Evolutionary conservation across 2,329 filamentous ascomycete genomes (phyloP).

Genomic region (Apiospora marii): DNA sequence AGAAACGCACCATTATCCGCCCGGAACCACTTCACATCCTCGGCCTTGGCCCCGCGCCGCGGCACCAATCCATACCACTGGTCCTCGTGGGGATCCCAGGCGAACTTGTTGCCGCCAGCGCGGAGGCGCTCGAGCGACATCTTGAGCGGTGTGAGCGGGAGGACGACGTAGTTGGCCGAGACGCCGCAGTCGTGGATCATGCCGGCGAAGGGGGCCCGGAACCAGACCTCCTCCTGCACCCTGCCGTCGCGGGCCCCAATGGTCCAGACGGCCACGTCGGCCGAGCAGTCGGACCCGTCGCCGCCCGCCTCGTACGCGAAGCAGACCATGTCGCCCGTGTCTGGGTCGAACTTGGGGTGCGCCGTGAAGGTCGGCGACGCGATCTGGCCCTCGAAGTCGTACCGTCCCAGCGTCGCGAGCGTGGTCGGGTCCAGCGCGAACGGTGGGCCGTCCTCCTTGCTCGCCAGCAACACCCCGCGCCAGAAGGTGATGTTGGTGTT

Average conservation of each 20-base stretch:
- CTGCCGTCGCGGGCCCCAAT: constrained; percentile 49
- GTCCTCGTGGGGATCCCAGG: constrained; percentile 61
- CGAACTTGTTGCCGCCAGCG: constrained; percentile 57
- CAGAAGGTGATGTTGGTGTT: constrained; percentile 70
- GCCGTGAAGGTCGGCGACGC: constrained; percentile 56
- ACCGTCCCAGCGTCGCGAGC: constrained; percentile 57
- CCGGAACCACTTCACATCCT: constrained; percentile 61
- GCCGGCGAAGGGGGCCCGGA: constrained; percentile 58
- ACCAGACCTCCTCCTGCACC: constrained; percentile 57
- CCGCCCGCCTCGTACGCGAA: constrained; percentile 59
- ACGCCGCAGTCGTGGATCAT: constrained; percentile 61
- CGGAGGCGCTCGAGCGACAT: constrained; percentile 52
- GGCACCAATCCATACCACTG: constrained; percentile 64
- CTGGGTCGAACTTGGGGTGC: constrained; percentile 61
- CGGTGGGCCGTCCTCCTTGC: constrained; percentile 62
- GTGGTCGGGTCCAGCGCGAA: constrained; percentile 59
- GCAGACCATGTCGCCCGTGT: constrained; percentile 57
- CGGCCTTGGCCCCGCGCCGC: constrained; percentile 55
- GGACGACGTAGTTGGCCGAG: constrained; percentile 55
- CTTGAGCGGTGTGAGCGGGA: constrained; percentile 58
- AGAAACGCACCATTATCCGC: constrained; percentile 56
- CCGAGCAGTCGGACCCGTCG: constrained; percentile 50
- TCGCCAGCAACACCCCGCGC: constrained; percentile 61
- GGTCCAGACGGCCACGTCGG: constrained; percentile 56
- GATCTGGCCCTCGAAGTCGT: constrained; percentile 61